phyloP scores from a whole-genome alignment of 176 grass and related monocot genomes.

The Oryza coarctata region DNA sequence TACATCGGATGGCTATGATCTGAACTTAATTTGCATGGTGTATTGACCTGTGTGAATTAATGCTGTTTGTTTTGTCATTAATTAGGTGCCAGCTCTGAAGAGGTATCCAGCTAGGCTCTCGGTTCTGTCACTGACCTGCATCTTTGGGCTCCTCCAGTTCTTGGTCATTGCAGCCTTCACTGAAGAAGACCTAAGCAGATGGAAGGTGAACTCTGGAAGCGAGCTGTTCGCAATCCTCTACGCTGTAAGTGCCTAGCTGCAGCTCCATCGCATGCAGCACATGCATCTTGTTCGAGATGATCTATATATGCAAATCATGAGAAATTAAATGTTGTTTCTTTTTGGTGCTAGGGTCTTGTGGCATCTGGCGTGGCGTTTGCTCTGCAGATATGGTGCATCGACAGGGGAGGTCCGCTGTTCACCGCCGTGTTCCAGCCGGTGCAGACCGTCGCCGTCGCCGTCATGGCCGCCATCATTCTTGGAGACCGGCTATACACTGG shows the following conservation, averaged over 20 bases:
- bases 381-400: constrained; percentile 98
- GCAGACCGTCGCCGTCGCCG: constrained; percentile 85
- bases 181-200: constrained; percentile 68
- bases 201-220: constrained; percentile 74
- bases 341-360: constrained; percentile 62
- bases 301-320: not conserved
- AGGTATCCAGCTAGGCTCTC: constrained; percentile 88
- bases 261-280: not conserved
- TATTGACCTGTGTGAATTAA: not conserved
- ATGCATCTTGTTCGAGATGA: not conserved
- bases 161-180: constrained; percentile 70
- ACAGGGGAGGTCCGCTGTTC: constrained; percentile 87
- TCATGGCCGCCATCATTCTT: constrained; percentile 82
- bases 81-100: constrained; percentile 75
- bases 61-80: not conserved
- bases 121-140: constrained; percentile 64
- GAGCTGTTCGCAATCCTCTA: constrained; percentile 91
- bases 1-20: not conserved
- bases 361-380: constrained; percentile 72
- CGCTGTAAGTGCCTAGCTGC: constrained; percentile 46
- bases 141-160: constrained; percentile 86
- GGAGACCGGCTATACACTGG: constrained; percentile 83
- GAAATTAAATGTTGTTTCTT: not conserved
- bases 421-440: constrained; percentile 90
- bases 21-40: no score